Base-by-base conservation (phyloP, 345 rosid genomes). In the Gossypium ekmanianum region DNA sequence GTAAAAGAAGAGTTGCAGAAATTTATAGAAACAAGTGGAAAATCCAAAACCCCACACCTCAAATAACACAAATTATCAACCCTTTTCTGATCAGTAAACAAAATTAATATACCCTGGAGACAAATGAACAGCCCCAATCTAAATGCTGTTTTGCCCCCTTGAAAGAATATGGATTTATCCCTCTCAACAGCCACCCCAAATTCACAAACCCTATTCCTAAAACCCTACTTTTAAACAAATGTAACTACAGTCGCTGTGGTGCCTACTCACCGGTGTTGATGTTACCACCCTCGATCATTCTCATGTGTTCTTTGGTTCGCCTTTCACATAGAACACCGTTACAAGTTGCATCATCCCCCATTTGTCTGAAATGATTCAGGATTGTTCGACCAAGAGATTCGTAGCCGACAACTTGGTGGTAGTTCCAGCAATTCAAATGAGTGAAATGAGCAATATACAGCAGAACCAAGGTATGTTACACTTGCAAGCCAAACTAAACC, bases 121-220 rank as follows among this genome's bases (percentile, higher is more conserved):
- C 83, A 73, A 64, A 45, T 45, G 73, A 77, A 68, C 47, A 75
- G 65, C 75, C 77, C 71, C 79, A 76, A 81, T 69, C 77, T 58
- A 73, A 71, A 4, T 66, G 80, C 62, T 77, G 82, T 88, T 51
- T 81, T 74, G 80, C 87, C 90, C 92, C 84, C 61, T 63, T 54
- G 7, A 87, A 94, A 94, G 96, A 92, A 94, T 94, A 79, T 68
- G 81, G 76, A 69, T 78, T 85, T 81, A 81, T 68, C 75, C 52
- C 76, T 34, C 41, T 67, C 77, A 66, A 75, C 76, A 29, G 73
- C 86, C 83, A 78, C 80, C 83, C 83, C 80, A 67, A 71, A 68
- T 61, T 66, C 73, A 83, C 71, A 82, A 78, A 74, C 70, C 75
- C 72, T 82, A 73, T 72, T 54, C 74, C 87, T 78, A 83, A 29